Evolutionary conservation across 108 stramenopile genomes (phyloP), one percentile per base, ranked within the genome.

Genomic region (Mediolabrus comicus): DNA sequence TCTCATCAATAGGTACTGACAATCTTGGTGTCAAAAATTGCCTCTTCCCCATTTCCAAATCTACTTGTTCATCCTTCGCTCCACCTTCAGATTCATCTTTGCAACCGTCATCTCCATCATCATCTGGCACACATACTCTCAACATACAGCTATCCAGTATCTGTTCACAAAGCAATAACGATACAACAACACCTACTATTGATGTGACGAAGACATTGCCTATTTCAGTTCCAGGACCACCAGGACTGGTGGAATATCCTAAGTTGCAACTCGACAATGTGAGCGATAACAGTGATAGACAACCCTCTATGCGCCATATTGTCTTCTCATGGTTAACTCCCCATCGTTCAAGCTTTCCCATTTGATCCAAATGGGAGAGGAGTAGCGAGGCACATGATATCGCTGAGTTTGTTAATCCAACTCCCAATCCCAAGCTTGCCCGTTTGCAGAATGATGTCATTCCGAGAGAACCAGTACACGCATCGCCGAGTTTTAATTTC

Each of bases 391-490:
- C 54, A 30, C 64, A 16, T 27, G 75, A 43, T 5, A 76, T 26
- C 0, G 52, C 11, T 12, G 62, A 55, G 35, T 62, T 69, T 9
- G 51, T 19, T 7, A 76, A 12, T 1, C 75, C 68, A 56, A 69
- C 38, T 35, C 52, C 53, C 17, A 32, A 58, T 24, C 75, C 75
- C 33, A 76, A 58, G 1, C 25, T 17, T 28, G 53, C 57, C n/a
- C 67, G 30, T 16, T 69, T 76, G 68, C 67, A 76, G 54, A 62
- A 67, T 19, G 66, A 34, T 17, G 74, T 67, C 17, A 12, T n/a
- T 0, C 67, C 62, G 14, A 75, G 66, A 41, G 36, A 53, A 13
- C 46, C 41, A 14, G 49, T 55, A 28, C 67, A 76, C 19, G 12
- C 26, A 16, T 46, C 43, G 3, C 67, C 66, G 11, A 3, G 31